Conservation (phyloP, 2,329 filamentous ascomycete genomes). For the Cladophialophora yegresii region DNA sequence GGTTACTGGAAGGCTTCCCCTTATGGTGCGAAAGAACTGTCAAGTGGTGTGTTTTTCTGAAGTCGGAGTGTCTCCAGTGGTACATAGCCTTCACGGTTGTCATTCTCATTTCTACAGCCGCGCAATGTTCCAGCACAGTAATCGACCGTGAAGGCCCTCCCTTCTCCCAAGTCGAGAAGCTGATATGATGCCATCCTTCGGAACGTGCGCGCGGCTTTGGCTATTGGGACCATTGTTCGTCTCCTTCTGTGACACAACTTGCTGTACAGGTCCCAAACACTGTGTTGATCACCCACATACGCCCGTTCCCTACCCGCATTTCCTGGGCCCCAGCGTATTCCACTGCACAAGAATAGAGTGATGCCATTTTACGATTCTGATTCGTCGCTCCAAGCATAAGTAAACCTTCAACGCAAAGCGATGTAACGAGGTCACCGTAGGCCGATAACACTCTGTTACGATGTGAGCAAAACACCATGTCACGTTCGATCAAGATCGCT, state of each 20-base stretch:
- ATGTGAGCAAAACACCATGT: conserved; percentile 22
- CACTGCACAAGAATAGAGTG: background rate
- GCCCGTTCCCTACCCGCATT: background rate
- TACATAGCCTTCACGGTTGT: background rate
- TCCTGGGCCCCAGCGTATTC: background rate
- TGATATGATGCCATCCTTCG: background rate
- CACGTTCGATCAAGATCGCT: conserved; percentile 36
- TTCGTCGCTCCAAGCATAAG: conserved; percentile 8
- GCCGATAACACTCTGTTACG: conserved; percentile 73
- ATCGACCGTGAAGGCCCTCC: background rate
- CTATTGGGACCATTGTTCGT: background rate
- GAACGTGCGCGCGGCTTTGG: background rate
- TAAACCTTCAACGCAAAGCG: conserved; percentile 2
- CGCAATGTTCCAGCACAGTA: background rate
- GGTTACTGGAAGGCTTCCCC: too few relatives aligned
- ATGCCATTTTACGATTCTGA: conserved; percentile 7
- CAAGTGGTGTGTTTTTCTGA: too few relatives aligned
- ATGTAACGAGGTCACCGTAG: conserved; percentile 58
- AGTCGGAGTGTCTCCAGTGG: too few relatives aligned
- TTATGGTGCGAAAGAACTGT: too few relatives aligned
- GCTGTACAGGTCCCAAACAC: background rate
- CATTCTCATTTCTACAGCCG: background rate
- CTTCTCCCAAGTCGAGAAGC: background rate
- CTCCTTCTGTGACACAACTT: background rate
- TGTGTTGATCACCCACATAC: background rate